Conservation (phyloP, 139 green algal genomes). For the Chlamydomonas urium region DNA sequence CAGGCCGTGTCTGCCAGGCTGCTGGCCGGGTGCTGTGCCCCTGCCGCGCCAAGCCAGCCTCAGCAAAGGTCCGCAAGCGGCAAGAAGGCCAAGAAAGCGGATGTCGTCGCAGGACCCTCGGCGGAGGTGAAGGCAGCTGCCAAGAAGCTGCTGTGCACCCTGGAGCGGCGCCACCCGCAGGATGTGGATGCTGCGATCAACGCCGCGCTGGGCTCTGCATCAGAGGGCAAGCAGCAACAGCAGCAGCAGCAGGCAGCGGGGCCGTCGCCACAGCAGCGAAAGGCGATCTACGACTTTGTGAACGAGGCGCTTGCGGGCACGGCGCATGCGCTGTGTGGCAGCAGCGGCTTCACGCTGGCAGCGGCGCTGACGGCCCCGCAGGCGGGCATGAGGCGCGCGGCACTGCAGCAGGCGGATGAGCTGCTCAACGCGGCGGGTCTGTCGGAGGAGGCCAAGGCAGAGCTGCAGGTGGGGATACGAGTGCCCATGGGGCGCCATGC, state of each 20-base stretch:
- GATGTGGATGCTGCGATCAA: constrained; percentile 46
- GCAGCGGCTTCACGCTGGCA: constrained; percentile 33
- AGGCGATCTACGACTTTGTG: constrained; percentile 39
- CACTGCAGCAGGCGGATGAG: constrained; percentile 35
- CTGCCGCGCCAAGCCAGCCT: not conserved
- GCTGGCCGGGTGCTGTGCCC: no score
- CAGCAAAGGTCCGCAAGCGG: constrained; percentile 16
- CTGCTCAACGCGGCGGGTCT: constrained; percentile 4
- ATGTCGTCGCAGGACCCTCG: no score
- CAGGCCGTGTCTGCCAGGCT: constrained; percentile 4
- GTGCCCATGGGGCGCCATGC: no score
- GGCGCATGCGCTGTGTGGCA: constrained; percentile 18
- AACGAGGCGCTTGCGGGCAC: constrained; percentile 21
- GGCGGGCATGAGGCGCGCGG: constrained; percentile 46
- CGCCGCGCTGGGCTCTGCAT: constrained; percentile 28
- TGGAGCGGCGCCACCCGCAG: constrained; percentile 50
- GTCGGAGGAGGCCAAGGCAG: not conserved
- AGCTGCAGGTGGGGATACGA: no score
- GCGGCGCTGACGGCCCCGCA: constrained; percentile 34
- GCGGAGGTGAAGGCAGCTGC: not conserved
- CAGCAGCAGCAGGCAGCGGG: no score
- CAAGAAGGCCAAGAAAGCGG: no score
- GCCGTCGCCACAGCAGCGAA: no score
- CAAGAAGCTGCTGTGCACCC: constrained; percentile 18
- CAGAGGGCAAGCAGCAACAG: no score